Evolutionary conservation across 805 yeast species (phyloP).

Genomic region (Cyberlindnera sargentensis): DNA sequence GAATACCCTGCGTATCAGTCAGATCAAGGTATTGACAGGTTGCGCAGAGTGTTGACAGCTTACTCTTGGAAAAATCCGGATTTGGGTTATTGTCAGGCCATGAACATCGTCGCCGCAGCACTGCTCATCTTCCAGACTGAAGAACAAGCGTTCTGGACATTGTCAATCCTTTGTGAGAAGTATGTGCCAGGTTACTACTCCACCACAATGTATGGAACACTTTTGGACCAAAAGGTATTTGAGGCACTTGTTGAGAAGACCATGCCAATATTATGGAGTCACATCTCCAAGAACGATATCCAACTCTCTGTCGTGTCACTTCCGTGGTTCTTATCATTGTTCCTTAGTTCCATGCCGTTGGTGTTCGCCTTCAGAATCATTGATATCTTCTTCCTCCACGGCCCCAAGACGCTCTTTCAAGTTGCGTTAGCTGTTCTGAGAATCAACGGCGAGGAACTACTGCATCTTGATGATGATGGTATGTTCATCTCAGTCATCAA

Average conservation of each 20-base stretch:
- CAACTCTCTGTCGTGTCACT: constrained; percentile 88
- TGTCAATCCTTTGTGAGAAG: constrained; percentile 71
- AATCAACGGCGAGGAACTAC: constrained; percentile 77
- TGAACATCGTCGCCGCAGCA: constrained; percentile 89
- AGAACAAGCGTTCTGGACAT: constrained; percentile 95
- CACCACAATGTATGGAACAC: constrained; percentile 94
- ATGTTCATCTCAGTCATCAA: constrained; percentile 81
- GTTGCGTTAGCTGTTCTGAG: constrained; percentile 88
- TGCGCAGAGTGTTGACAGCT: constrained; percentile 85
- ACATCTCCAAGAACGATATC: constrained; percentile 70
- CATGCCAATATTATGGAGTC: constrained; percentile 84
- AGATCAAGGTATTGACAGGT: constrained; percentile 74
- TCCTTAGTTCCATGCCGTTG: constrained; percentile 88
- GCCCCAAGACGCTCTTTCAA: constrained; percentile 84
- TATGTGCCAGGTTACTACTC: constrained; percentile 95
- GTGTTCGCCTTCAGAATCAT: constrained; percentile 87
- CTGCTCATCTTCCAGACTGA: constrained; percentile 81
- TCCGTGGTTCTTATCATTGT: constrained; percentile 93
- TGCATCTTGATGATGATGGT: constrained; percentile 86
- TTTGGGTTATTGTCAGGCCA: constrained; percentile 97
- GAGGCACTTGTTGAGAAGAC: constrained; percentile 85
- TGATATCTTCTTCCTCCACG: constrained; percentile 86
- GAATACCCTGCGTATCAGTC: constrained; percentile 93
- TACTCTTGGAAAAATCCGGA: constrained; percentile 97
- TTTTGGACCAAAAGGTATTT: constrained; percentile 88